Evolutionary conservation across 1,139 yeast genomes (phyloP), one percentile per base, ranked within the genome.

Genomic region (Yamadazyma spencermartinsiae): DNA sequence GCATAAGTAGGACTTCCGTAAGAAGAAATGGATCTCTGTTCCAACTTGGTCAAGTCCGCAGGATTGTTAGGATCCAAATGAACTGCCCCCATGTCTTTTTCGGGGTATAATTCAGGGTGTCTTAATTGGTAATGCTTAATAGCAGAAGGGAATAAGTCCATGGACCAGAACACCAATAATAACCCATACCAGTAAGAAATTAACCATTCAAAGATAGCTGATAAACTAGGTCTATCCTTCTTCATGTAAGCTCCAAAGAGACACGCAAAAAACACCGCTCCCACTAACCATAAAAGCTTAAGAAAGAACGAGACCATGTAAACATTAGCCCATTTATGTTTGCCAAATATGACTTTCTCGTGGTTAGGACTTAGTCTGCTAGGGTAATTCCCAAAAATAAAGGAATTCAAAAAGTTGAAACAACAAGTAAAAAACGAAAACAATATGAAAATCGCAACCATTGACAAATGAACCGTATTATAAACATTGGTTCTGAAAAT

Each of bases 111-210:
- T 16, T 56, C 52, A 3, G 62, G 63, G 41, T 61, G 60, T 41
- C 57, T 55, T 2, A 48, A 35, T 41, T 57, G 54, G 38, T 59
- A 63, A 40, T 58, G 63, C 39, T 58, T 58, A 14, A 62, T 50
- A 5, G 82, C 79, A 23, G 85, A 80, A 1, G 90, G 86, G 54
- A 75, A 74, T 51, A 89, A 72, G 56, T 90, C 97, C 49, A 79
- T 72, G 2, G 84, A 66, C 63, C 92, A 74, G 45, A 83, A 65
- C 8, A 84, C 58, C 51, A 83, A 75, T 45, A 86, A 70, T 27
- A 83, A 56, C 8, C 95, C 94, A 56, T 86, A 89, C 80, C 87
- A 83, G 63, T 82, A 90, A 6, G 90, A 82, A 33, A 89, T 63
- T 7, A 79, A 55, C 97, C 98, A 90, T 60, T 90, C 98, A 58